These are phyloP conservation scores for Rhizophora apiculata DNA, from an alignment of 345 rosid species.

Conservation along the genomic window DNA sequence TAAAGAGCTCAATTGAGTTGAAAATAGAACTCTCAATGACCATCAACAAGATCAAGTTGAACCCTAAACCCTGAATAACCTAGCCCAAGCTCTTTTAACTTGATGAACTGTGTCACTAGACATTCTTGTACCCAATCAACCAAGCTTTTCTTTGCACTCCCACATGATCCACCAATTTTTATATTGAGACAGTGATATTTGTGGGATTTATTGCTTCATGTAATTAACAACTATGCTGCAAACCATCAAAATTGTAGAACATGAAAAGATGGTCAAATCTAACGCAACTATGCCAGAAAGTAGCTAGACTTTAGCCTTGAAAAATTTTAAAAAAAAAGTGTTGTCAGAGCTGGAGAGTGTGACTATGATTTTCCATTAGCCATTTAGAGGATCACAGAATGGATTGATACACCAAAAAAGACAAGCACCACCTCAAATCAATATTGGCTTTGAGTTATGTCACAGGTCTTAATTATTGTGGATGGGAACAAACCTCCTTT, in stretches of 20 bases:
- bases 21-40: constrained; percentile 18
- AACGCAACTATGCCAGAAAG: not conserved
- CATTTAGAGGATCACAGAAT: not conserved
- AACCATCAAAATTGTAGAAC: constrained; percentile 6
- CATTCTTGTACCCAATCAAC: not conserved
- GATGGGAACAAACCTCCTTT: constrained; percentile 48
- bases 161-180: not conserved
- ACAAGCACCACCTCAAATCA: not conserved
- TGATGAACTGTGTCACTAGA: not conserved
- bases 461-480: not conserved
- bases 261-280: not conserved
- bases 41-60: not conserved
- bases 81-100: not conserved
- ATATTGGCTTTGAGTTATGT: not conserved
- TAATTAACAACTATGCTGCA: not conserved
- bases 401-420: not conserved
- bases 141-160: not conserved
- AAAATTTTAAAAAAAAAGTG: not conserved
- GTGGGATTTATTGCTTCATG: not conserved
- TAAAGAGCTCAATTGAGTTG: not conserved
- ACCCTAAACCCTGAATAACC: not conserved
- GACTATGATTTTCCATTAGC: not conserved
- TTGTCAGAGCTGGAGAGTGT: not conserved
- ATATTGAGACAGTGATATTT: not conserved
- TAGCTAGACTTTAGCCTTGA: constrained; percentile 10